phyloP scores from a whole-genome alignment of 225 moss, liverwort and hornwort species.

The Marchantia paleacea region DNA sequence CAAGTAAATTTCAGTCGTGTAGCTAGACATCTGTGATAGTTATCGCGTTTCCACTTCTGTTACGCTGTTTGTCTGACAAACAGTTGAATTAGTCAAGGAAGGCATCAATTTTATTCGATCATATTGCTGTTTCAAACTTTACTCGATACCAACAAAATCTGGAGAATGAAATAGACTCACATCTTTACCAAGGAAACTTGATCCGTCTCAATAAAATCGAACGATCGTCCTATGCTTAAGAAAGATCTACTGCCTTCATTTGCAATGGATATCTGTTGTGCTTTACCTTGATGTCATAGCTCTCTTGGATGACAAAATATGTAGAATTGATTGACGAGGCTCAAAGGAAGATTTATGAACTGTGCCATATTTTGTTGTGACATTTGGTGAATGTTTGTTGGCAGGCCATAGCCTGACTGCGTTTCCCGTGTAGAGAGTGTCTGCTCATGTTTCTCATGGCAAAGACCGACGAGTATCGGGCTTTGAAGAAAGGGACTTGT shows the following conservation, averaged over 20 bases:
- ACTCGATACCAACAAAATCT: neutral
- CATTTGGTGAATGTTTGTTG: neutral
- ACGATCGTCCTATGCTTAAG: no score
- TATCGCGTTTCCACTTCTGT: neutral
- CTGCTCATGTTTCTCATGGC: conserved; percentile 22
- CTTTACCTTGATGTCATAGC: neutral
- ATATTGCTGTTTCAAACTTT: neutral
- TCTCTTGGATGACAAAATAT: neutral
- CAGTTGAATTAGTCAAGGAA: neutral
- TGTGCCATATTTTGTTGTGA: neutral
- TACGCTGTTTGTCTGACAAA: neutral
- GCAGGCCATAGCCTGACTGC: neutral
- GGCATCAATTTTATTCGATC: neutral
- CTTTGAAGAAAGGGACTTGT: conserved; percentile 19
- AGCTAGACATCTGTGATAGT: neutral
- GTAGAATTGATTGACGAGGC: neutral
- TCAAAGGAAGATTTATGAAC: neutral
- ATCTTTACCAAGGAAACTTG: neutral
- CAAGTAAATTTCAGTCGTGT: neutral
- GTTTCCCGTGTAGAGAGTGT: neutral
- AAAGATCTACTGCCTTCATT: neutral
- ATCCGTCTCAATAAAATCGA: neutral
- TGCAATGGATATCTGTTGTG: neutral
- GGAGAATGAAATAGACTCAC: neutral
- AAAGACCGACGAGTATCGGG: conserved; percentile 21